phyloP scores from a whole-genome alignment of 345 rosid genomes.

The Excoecaria cochinchinensis region DNA sequence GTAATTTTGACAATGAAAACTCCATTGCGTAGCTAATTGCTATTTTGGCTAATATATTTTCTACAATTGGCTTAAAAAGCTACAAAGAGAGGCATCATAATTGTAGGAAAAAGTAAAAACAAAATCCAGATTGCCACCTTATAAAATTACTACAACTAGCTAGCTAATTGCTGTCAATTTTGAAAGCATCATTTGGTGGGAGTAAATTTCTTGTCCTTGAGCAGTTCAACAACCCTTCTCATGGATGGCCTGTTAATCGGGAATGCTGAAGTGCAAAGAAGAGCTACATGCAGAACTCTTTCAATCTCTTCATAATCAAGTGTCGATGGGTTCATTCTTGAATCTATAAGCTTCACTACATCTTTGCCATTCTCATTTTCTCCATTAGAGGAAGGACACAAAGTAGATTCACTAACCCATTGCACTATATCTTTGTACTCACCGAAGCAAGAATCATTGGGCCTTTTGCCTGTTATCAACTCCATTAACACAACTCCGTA shows the following conservation, averaged over 20 bases:
- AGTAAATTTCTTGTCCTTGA: constrained; percentile 7
- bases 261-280: constrained; percentile 50
- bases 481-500: constrained; percentile 64
- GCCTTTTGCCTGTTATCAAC: constrained; percentile 61
- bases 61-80: too few species aligned
- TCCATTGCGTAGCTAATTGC: too few species aligned
- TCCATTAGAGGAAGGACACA: constrained; percentile 20
- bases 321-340: constrained; percentile 39
- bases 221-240: constrained; percentile 54
- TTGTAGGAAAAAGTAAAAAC: background rate
- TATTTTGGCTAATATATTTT: too few species aligned
- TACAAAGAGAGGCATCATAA: too few species aligned
- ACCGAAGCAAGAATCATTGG: constrained; percentile 53
- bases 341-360: constrained; percentile 44
- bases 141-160: background rate
- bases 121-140: background rate
- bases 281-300: constrained; percentile 55
- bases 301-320: constrained; percentile 46
- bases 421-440: constrained; percentile 54
- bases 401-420: constrained; percentile 45
- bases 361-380: constrained; percentile 3
- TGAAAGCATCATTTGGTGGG: background rate
- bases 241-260: constrained; percentile 62
- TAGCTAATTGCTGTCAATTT: background rate
- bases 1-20: too few species aligned